Conservation (phyloP, 805 yeast genomes). For the Yarrowia sp. region DNA sequence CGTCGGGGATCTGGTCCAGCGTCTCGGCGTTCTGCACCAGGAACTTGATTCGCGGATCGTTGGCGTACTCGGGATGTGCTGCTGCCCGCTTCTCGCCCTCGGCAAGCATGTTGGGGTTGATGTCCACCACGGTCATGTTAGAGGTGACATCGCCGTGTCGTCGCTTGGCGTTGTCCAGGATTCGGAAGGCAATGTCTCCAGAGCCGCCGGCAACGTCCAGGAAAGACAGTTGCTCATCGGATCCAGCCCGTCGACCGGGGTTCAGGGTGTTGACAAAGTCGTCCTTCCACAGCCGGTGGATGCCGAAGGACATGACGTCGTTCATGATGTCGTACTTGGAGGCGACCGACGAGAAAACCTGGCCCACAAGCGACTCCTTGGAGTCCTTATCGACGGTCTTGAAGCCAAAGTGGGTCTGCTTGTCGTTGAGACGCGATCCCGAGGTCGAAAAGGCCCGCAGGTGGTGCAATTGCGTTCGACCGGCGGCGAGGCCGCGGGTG, state of each 20-base stretch:
- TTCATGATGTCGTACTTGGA: constrained; percentile 94
- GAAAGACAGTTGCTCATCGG: constrained; percentile 69
- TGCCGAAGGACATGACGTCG: constrained; percentile 95
- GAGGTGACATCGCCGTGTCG: constrained; percentile 71
- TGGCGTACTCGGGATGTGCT: constrained; percentile 54
- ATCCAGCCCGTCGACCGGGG: constrained; percentile 90
- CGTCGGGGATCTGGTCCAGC: constrained; percentile 76
- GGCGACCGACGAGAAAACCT: constrained; percentile 93
- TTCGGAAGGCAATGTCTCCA: constrained; percentile 96
- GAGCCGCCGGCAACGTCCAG: constrained; percentile 99
- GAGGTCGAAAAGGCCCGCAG: constrained; percentile 10
- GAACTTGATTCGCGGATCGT: constrained; percentile 70
- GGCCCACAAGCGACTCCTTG: constrained; percentile 69
- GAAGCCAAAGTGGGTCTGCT: constrained; percentile 85
- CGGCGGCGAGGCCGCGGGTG: neutral
- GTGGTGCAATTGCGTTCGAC: neutral
- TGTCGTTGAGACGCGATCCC: neutral
- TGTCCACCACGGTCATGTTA: constrained; percentile 89
- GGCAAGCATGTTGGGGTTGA: constrained; percentile 90
- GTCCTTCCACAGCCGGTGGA: constrained; percentile 92
- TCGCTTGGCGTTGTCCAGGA: constrained; percentile 83
- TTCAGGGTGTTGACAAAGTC: constrained; percentile 85
- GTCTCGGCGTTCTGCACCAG: constrained; percentile 90
- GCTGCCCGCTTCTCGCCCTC: constrained; percentile 83
- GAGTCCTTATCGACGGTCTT: constrained; percentile 74